Evolutionary conservation across 225 moss, liverwort and hornwort species (phyloP), one percentile per base, ranked within the genome.

Genomic region (Rhytidiadelphus loreus): DNA sequence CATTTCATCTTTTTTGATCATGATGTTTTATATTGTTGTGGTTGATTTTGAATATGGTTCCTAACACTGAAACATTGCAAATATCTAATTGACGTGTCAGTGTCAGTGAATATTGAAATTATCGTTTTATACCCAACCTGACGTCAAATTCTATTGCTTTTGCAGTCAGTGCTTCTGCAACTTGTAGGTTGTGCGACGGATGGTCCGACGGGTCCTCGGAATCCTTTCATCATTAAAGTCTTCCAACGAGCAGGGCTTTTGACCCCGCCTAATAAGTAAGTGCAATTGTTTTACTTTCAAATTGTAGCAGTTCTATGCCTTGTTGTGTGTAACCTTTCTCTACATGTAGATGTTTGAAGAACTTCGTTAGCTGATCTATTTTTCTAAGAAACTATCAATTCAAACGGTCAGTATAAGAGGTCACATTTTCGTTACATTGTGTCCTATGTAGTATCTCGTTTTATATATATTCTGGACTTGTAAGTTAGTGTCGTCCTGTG

Each of bases 201-300:
- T 88, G 88, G 91, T 89, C 93, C 95, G 29, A 79, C 94, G 37
- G 92, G 90, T 83, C 91, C 93, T 85, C 92, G 93, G 90, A 95
- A 95, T 87, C 88, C 90, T 32, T 92, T 95, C 74, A 93, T 97
- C 81, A 91, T 94, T 58, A 92, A 94, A 90, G 95, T 95, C 66
- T 97, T 97, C 52, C 95, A 97, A 91, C 94, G 94, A 65, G 95
- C 97, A 82, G 97, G 97, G 82, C 96, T 97, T 77, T 83, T 97
- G 70, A 91, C 96, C 64, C 70, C 88, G 30, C 82, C 87, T 86
- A 93, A 74, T 48, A 90, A 59, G 94, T 87, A 88, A 86, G 90
- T 79, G 46, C 72, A 43, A 65, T 86, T 86, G n/a, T 86, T 84
- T 80, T 52, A 15, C 30, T 44, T 43, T 86, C 84, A 80, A 57